Base-by-base conservation (phyloP, 305 asterid genomes). In the Fraxinus greggii region DNA sequence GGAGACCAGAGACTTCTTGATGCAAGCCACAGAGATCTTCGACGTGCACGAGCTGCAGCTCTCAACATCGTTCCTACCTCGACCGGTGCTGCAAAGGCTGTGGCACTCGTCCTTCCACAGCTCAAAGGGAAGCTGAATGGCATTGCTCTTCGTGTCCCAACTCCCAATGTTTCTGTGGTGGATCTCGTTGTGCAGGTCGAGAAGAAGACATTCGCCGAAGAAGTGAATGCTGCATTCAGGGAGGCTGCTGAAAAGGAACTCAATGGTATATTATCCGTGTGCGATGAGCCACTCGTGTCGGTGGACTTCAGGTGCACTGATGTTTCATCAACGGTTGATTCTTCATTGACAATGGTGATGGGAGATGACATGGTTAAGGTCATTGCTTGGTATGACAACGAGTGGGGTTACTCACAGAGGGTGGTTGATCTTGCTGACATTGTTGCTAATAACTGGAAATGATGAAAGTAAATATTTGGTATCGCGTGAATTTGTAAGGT, bases 281-380 rank as follows among this genome's bases (percentile, higher is more conserved):
- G 98, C 33, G 97, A 92, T 3, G 98, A 92, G 86, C 98, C 98
- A 0, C 93, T 95, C 0, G 98, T 95, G 23, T 95, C 98, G 0
- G 97, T 92, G 17, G 98, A 95, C 84, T 95, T 95, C 87, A 88
- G 97, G 8, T 95, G 98, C 94, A 85, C 90, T 26, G 98, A 93
- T 19, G 98, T 95, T 21, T 95, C 98, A 5, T 93, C 98, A 8
- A 93, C 98, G 0, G 89, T 95, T 0, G 98, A 95, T 56, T 75
- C 98, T 29, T 93, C 98, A 0, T 81, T 95, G 67, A 95, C 98
- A 1, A 93, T 95, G 98, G 98, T 95, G 28, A 95, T 93, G 98
- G 98, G 98, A 86, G 98, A 95, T 74, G 98, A 95, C 86, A 95
- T 95, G 98, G 97, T 95, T 26, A 93, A 93, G 97, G 98, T 95